These are phyloP conservation scores for Colletotrichum australisinense DNA, from an alignment of 2,329 filamentous ascomycete genomes.

Conservation along the genomic window DNA sequence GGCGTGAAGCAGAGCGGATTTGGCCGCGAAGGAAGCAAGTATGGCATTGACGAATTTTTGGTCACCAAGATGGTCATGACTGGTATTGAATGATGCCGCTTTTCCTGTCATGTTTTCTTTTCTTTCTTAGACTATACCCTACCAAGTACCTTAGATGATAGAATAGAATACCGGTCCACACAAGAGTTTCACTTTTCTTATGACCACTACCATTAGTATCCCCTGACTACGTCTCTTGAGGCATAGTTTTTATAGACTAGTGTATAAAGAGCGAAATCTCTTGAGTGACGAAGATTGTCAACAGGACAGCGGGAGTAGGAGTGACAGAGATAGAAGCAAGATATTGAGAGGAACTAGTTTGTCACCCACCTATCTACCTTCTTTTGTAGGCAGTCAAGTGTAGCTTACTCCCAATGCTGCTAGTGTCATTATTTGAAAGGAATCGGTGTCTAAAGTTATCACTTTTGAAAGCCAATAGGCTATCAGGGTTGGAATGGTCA, in stretches of 20 bases:
- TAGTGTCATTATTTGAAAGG: not conserved
- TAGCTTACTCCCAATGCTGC: not conserved
- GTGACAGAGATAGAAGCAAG: too few species aligned
- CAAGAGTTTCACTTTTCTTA: too few species aligned
- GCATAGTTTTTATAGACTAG: too few species aligned
- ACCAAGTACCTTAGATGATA: not conserved
- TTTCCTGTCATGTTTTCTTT: not conserved
- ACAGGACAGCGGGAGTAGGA: too few species aligned
- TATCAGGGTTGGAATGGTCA: too few species aligned
- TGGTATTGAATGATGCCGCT: slow-evolving; percentile 18
- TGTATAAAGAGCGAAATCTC: too few species aligned
- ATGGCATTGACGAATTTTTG: slow-evolving; percentile 36
- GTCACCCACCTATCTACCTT: too few species aligned
- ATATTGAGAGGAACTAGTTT: too few species aligned
- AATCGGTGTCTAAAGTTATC: not conserved
- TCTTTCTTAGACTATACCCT: not conserved
- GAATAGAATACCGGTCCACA: too few species aligned
- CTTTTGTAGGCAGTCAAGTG: not conserved
- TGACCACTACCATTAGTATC: too few species aligned
- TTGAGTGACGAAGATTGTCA: too few species aligned
- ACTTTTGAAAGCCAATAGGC: not conserved
- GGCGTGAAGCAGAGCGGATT: slow-evolving; percentile 62
- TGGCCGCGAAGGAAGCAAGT: slow-evolving; percentile 58
- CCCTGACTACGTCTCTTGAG: too few species aligned
- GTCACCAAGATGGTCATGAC: slow-evolving; percentile 37